Evolutionary conservation across 805 yeast species (phyloP).

Genomic region (Starmerella asiatica): DNA sequence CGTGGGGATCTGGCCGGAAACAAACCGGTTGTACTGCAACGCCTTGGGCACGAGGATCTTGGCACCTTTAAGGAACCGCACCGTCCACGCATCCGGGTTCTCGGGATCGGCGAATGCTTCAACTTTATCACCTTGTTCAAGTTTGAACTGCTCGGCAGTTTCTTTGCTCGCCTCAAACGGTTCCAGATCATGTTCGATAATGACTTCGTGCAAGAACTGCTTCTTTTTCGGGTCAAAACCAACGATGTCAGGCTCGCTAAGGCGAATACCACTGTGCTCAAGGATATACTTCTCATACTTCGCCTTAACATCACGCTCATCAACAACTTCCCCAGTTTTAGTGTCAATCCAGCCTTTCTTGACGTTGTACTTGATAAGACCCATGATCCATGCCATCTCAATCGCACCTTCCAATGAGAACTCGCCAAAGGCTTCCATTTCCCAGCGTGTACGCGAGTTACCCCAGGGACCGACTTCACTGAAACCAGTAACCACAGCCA

Average conservation of each 20-base stretch:
- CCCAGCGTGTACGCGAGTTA: constrained; percentile 98
- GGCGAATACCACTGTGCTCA: constrained; percentile 91
- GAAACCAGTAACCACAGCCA: constrained; percentile 93
- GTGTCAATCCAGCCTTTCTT: constrained; percentile 99
- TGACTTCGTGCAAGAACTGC: constrained; percentile 86
- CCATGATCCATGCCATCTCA: constrained; percentile 99
- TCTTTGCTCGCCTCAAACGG: constrained; percentile 91
- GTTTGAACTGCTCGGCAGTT: constrained; percentile 87
- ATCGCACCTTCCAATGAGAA: constrained; percentile 95
- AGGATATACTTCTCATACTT: constrained; percentile 82
- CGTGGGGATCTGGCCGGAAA: constrained; percentile 90
- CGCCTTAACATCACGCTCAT: constrained; percentile 82
- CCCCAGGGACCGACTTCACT: constrained; percentile 99
- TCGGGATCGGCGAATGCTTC: constrained; percentile 82
- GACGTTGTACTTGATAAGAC: constrained; percentile 85
- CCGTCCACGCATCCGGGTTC: constrained; percentile 75
- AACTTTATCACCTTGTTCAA: constrained; percentile 85
- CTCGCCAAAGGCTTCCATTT: constrained; percentile 91
- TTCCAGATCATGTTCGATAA: constrained; percentile 91
- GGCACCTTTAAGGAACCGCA: constrained; percentile 85
- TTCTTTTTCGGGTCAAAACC: constrained; percentile 94
- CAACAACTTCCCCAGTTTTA: constrained; percentile 83
- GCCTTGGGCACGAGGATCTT: constrained; percentile 84
- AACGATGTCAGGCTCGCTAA: constrained; percentile 91
- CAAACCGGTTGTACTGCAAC: constrained; percentile 40